Evolutionary conservation across 208 protist species (phyloP), one percentile per base, ranked within the genome.

Genomic region (Spongospora subterranea): DNA sequence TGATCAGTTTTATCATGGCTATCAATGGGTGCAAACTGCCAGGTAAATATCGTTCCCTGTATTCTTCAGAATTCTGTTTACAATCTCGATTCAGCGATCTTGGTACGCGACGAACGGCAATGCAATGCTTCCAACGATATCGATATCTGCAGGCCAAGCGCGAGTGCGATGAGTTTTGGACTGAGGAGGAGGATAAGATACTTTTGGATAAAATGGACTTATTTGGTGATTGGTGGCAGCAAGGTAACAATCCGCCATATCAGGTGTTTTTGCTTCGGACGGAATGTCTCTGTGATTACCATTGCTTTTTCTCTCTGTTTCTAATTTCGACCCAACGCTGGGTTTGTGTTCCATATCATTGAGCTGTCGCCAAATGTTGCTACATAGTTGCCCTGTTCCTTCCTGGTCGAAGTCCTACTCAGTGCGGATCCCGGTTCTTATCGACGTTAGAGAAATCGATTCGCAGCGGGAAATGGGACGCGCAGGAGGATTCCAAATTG

Each of bases 51-150:
- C 24, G 24, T 60, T 60, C 24, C 24, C 6, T 60, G 50, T 24
- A 29, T 29, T 29, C 24, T 60, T 60, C 13, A 60, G 50, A 60
- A 29, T 60, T 60, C 24, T 60, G 24, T 60, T 24, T 60, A 60
- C 24, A 29, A 24, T 29, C 50, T 6, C 24, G 24, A 29, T 60
- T 6, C 24, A 60, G 50, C 24, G 71, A 82, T 43, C 71, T 82
- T 35, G 71, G 71, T 43, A 82, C 71, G 11, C 71, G 40, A 40
- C 71, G 71, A 20, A 82, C 71, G 71, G 71, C 71, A 6, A 82
- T 82, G 71, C 71, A 82, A n/a, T 82, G 71, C 71, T 82, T 82
- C 71, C 71, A 82, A 43, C 71, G 71, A 6, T 82, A 82, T n/a
- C 6, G 71, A 43, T 35, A 20, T 13, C n/a, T 82, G 6, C 71